Evolutionary conservation across 2,329 filamentous ascomycete genomes (phyloP), one percentile per base, ranked within the genome.

Genomic region (Aspergillus thermomutatus): DNA sequence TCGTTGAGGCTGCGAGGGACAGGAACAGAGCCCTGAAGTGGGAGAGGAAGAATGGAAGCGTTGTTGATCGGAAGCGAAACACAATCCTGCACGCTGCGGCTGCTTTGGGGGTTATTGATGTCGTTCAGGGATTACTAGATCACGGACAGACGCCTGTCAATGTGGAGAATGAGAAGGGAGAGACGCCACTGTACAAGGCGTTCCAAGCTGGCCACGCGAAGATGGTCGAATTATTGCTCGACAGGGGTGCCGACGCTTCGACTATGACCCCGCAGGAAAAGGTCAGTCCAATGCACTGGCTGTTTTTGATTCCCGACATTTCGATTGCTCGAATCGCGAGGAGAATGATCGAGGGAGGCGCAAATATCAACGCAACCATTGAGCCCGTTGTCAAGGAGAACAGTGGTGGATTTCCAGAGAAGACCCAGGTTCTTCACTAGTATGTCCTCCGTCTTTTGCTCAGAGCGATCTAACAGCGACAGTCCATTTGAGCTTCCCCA

Each of bases 401-500:
- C 9, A 61, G 59, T 31, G 64, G 59, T 45, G 57, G 60, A 45
- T 60, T 61, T n/a, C 52, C 60, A 19, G 52, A 60, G 27, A 63
- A 62, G 56, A 60, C 64, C 11, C 57, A 59, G 40, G 68, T 68
- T 19, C 21, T 56, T 43, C 67, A 69, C 57, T 69, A 64, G 67
- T 69, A 65, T 10, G 65, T 55, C 46, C 45, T 31, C 6, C 5
- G 27, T 10, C 5, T 10, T 23, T 25, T 8, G 17, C 31, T 19
- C 19, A 43, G 8, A 37, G 21, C 19, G 34, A n/a, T 45, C 56
- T 60, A 27, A 60, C 50, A 14, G 7, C 23, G 14, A 28, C 55
- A 69, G 67, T 48, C 66, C 67, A 19, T 69, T 69, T 50, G 66
- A 69, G 48, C 55, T 69, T 41, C 66, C 67, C 1, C 55, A 61